phyloP scores from a whole-genome alignment of 352 stramenopile genomes.

The Hyaloperonospora brassicae region DNA sequence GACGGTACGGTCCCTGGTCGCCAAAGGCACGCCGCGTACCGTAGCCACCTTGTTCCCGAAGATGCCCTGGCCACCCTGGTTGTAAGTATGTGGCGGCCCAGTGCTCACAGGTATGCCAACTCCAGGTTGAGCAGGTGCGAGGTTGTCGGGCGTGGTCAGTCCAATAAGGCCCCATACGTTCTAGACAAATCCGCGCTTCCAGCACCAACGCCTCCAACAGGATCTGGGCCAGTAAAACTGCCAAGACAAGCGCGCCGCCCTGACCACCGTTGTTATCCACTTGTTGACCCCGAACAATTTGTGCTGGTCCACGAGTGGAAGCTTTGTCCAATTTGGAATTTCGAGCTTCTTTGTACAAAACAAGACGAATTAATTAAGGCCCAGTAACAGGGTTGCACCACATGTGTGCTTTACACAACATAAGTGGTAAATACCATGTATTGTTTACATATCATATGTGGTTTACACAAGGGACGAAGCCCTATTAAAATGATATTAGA shows the following conservation, averaged over 20 bases:
- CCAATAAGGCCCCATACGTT: too few species aligned
- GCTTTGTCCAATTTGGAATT: conserved; percentile 74
- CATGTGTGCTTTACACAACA: too few species aligned
- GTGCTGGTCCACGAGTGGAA: conserved; percentile 49
- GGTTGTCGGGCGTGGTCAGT: conserved; percentile 41
- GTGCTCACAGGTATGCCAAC: conserved; percentile 19
- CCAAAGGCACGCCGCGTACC: conserved; percentile 24
- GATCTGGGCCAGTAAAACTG: too few species aligned
- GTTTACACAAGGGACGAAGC: too few species aligned
- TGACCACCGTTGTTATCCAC: conserved; percentile 35
- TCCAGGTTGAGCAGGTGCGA: conserved; percentile 13
- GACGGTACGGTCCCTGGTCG: conserved; percentile 29
- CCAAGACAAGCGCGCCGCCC: conserved; percentile 24
- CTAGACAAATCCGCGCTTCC: too few species aligned
- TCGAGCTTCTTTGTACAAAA: conserved; percentile 87
- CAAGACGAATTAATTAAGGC: too few species aligned
- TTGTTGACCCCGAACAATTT: conserved; percentile 47
- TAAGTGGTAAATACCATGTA: too few species aligned
- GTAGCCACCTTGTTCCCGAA: conserved; percentile 34
- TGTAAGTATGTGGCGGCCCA: conserved; percentile 36
- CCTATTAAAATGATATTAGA: too few species aligned
- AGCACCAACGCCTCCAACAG: too few species aligned
- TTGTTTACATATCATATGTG: too few species aligned
- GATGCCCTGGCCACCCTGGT: conserved; percentile 20
- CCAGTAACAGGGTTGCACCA: too few species aligned